A percentile compares a stretch with the other conserved stretches of the same genome.
phyloP scores from a whole-genome alignment of 2,329 filamentous ascomycete species.

The Cadophora sp. region DNA sequence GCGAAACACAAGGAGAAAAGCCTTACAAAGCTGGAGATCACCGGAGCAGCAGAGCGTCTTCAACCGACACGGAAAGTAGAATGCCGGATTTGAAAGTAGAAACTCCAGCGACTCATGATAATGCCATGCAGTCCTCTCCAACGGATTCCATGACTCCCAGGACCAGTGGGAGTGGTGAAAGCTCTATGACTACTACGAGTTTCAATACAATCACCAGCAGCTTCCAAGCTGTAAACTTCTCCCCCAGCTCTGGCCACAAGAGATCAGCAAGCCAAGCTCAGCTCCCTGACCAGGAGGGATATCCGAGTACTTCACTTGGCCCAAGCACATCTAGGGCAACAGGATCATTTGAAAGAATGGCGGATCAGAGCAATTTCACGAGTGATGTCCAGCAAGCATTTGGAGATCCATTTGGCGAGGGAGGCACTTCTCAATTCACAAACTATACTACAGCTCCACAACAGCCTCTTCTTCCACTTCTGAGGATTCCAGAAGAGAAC shows the following conservation, averaged over 20 bases:
- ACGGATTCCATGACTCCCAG: constrained; percentile 36
- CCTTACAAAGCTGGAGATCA: constrained; percentile 41
- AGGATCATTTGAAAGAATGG: constrained; percentile 29
- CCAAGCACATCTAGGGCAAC: constrained; percentile 24
- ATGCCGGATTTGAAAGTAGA: constrained; percentile 34
- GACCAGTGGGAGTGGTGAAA: constrained; percentile 35
- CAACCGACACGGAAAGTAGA: constrained; percentile 35
- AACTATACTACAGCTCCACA: constrained; percentile 33
- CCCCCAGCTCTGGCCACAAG: constrained; percentile 29
- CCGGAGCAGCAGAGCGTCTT: constrained; percentile 40
- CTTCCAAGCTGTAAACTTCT: constrained; percentile 37
- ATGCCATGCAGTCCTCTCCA: constrained; percentile 30
- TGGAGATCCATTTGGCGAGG: constrained; percentile 27
- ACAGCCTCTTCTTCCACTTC: constrained; percentile 39
- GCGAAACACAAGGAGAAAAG: constrained; percentile 54
- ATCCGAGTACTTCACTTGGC: constrained; percentile 34
- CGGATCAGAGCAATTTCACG: constrained; percentile 25
- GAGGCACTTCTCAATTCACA: constrained; percentile 25
- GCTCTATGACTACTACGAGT: constrained; percentile 34
- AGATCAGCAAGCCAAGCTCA: constrained; percentile 34
- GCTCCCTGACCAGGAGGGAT: constrained; percentile 32
- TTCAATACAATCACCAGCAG: constrained; percentile 34
- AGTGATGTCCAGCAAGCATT: constrained; percentile 29
- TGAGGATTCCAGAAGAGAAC: constrained; percentile 41
- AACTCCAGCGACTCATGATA: constrained; percentile 19